phyloP scores from a whole-genome alignment of 176 grass and related monocot genomes.

The Metroxylon sagu region DNA sequence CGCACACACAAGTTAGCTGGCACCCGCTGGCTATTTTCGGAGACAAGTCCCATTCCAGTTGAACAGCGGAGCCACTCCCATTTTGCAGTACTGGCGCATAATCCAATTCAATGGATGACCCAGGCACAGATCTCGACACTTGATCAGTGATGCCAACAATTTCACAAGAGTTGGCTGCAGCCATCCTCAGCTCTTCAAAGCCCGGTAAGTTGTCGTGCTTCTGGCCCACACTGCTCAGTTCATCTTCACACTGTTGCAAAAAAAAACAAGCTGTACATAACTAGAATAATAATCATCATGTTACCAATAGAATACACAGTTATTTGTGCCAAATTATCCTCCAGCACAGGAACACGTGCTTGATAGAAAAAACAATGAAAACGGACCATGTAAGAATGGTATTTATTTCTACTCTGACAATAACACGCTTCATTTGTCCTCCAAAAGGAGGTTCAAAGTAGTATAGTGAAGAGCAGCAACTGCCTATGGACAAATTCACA shows the following conservation, averaged over 20 bases:
- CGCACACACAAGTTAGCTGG: no score
- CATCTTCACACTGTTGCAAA: constrained; percentile 51
- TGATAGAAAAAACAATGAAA: no score
- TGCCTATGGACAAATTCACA: no score
- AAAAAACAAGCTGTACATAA: constrained; percentile 15
- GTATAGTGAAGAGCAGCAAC: no score
- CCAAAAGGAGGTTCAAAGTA: no score
- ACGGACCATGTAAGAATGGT: no score
- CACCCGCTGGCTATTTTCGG: constrained; percentile 27
- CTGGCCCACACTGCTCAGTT: constrained; percentile 36
- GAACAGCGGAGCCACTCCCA: constrained; percentile 24
- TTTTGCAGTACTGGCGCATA: constrained; percentile 37
- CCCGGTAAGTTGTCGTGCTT: constrained; percentile 19
- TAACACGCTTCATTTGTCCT: no score
- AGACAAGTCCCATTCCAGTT: constrained; percentile 67
- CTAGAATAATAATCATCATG: background rate
- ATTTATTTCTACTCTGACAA: no score
- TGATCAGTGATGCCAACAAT: constrained; percentile 20
- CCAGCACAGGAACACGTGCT: no score
- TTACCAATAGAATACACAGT: no score
- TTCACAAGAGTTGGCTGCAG: background rate
- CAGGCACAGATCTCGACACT: constrained; percentile 18
- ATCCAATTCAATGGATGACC: constrained; percentile 52
- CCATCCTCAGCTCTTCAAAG: constrained; percentile 6
- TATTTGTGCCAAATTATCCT: no score